Evolutionary conservation across 1,284 basidiomycete species (phyloP).

Genomic region (Pseudozyma sp.): DNA sequence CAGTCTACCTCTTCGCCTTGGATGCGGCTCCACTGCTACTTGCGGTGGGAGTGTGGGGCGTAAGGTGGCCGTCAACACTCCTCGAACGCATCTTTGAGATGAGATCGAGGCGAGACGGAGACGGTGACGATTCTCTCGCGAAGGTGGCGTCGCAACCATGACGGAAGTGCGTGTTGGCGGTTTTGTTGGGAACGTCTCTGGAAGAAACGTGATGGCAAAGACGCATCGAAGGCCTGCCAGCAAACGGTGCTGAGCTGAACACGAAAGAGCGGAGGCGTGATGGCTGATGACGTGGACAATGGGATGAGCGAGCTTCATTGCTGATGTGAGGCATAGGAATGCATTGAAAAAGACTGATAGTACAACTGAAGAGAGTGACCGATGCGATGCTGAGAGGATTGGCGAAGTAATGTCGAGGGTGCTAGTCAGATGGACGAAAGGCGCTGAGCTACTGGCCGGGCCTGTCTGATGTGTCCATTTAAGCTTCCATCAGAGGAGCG

Average conservation of each 20-base stretch:
- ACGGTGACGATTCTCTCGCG: conserved; percentile 2
- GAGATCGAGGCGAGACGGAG: conserved; percentile 6
- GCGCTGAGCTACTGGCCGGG: background rate
- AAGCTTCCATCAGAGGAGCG: background rate
- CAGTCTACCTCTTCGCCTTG: conserved; percentile 49
- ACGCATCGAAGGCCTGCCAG: too few relatives aligned
- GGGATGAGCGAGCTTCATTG: too few relatives aligned
- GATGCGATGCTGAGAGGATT: conserved; percentile 2
- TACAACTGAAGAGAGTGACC: conserved; percentile 20
- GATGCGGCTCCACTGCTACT: conserved; percentile 53
- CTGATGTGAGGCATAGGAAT: background rate
- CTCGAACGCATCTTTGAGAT: conserved; percentile 31
- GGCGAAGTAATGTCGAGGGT: background rate
- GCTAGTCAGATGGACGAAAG: background rate
- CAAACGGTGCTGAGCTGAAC: too few relatives aligned
- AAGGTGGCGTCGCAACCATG: too few relatives aligned
- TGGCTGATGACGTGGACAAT: too few relatives aligned
- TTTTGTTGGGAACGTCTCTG: too few relatives aligned
- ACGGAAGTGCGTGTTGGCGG: too few relatives aligned
- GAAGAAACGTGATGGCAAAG: too few relatives aligned
- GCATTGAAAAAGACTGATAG: conserved; percentile 15
- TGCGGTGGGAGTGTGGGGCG: conserved; percentile 44
- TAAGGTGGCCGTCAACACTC: conserved; percentile 47
- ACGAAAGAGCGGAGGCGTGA: too few relatives aligned
- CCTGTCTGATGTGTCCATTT: conserved; percentile 34